A percentile compares a stretch with the other conserved stretches of the same genome.
Evolutionary conservation across 805 yeast species (phyloP).

Genomic region (Teunomyces lycoperdinae): DNA sequence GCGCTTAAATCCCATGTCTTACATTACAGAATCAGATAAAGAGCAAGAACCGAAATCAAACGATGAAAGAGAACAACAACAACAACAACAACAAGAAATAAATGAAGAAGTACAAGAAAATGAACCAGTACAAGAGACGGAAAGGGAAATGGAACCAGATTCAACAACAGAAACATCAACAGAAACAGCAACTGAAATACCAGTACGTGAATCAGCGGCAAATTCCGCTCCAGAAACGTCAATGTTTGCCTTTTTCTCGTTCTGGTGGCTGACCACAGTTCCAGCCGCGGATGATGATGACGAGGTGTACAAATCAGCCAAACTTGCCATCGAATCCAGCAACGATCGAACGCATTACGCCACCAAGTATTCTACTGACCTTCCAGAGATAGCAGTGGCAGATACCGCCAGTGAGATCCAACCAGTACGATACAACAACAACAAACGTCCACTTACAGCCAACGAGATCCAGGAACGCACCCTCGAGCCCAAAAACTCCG

Average conservation of each 20-base stretch:
- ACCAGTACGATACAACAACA: constrained; percentile 33
- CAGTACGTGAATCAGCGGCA: background rate
- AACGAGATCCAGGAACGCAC: constrained; percentile 33
- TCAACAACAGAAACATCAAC: background rate
- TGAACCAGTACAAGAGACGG: background rate
- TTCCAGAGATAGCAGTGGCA: constrained; percentile 30
- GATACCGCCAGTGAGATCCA: constrained; percentile 30
- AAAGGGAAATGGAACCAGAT: background rate
- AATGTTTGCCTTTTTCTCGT: background rate
- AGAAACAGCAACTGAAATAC: background rate
- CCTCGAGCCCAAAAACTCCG: constrained; percentile 8
- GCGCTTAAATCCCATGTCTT: background rate
- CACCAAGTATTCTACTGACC: constrained; percentile 14
- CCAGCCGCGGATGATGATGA: constrained; percentile 7
- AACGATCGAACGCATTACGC: constrained; percentile 36
- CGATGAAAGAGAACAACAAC: background rate
- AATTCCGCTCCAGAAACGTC: background rate
- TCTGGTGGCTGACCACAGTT: background rate
- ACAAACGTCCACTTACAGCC: constrained; percentile 32
- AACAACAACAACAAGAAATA: background rate
- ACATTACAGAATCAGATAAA: background rate
- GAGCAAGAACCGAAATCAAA: background rate
- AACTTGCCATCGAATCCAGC: constrained; percentile 29
- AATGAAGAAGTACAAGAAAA: background rate
- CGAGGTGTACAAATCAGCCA: constrained; percentile 29